Conservation (phyloP, 2,329 filamentous ascomycete genomes). For the Shiraia bambusicola region DNA sequence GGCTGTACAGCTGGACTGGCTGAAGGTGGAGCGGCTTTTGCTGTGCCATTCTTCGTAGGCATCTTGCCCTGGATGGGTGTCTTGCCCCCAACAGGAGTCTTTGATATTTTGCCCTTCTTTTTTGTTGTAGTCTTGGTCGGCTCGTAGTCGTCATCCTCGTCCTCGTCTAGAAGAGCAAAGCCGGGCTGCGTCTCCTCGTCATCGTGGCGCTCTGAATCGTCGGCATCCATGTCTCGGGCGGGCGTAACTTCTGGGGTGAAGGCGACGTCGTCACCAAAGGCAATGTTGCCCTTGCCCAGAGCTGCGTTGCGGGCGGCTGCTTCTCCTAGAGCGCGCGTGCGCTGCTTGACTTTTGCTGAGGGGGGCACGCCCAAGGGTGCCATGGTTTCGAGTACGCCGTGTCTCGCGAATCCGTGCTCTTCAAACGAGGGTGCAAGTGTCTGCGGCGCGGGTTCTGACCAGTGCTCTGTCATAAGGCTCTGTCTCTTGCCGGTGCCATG, state of each 20-base stretch:
- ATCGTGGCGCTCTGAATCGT: conserved; percentile 44
- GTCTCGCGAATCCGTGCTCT: conserved; percentile 71
- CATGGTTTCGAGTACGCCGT: conserved; percentile 82
- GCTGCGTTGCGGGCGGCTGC: conserved; percentile 41
- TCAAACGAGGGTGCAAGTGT: conserved; percentile 68
- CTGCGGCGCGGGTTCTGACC: conserved; percentile 60
- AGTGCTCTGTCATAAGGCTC: conserved; percentile 45
- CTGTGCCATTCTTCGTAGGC: conserved; percentile 27
- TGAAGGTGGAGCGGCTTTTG: conserved; percentile 17
- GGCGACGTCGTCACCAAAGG: conserved; percentile 44
- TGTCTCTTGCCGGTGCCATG: conserved; percentile 38
- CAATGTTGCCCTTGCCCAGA: conserved; percentile 45
- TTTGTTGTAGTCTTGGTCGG: conserved; percentile 38
- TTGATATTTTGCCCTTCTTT: conserved; percentile 33
- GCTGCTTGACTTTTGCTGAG: conserved; percentile 60
- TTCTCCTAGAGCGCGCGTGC: conserved; percentile 50
- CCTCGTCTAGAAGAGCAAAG: conserved; percentile 42
- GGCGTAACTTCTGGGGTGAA: conserved; percentile 51
- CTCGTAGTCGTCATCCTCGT: conserved; percentile 51
- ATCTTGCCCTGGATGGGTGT: conserved; percentile 38
- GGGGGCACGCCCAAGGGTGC: conserved; percentile 75
- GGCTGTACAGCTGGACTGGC: conserved; percentile 22
- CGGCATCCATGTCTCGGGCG: conserved; percentile 42
- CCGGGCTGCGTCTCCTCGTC: conserved; percentile 38
- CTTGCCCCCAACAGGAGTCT: conserved; percentile 41